Conservation (phyloP, 1,284 basidiomycete species). For the Sanghuangporus weigelae region DNA sequence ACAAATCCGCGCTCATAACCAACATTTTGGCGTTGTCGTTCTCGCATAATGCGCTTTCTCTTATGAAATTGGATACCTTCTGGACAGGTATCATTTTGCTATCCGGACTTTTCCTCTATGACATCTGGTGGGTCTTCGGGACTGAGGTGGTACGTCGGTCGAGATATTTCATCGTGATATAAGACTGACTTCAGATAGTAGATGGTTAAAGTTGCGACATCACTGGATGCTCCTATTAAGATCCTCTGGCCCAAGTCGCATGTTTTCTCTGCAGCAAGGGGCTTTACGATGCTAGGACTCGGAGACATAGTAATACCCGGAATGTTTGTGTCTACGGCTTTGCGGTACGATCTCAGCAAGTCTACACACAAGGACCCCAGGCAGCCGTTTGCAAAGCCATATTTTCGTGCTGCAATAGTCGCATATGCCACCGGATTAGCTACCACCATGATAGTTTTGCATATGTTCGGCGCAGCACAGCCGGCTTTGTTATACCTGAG, state of each 20-base stretch:
- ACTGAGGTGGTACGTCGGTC: conserved; percentile 62
- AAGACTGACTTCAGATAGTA: conserved; percentile 25
- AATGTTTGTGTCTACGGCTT: conserved; percentile 82
- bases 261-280: conserved; percentile 47
- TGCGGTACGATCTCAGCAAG: conserved; percentile 79
- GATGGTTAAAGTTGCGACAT: conserved; percentile 93
- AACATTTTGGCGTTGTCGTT: conserved; percentile 85
- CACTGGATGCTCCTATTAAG: conserved; percentile 93
- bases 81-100: conserved; percentile 83
- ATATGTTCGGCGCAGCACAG: conserved; percentile 74
- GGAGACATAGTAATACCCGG: conserved; percentile 91
- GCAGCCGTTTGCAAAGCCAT: conserved; percentile 39
- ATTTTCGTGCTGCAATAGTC: conserved; percentile 68
- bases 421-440: conserved; percentile 80
- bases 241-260: conserved; percentile 79
- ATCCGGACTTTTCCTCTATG: conserved; percentile 80
- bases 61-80: conserved; percentile 90
- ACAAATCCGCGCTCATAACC: conserved; percentile 68
- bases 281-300: conserved; percentile 89
- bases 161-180: conserved; percentile 8
- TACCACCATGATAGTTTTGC: conserved; percentile 87
- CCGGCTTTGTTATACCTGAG: conserved; percentile 92
- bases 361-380: conserved; percentile 27
- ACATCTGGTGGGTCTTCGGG: conserved; percentile 87
- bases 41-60: conserved; percentile 74